Base-by-base conservation (phyloP, 2,329 filamentous ascomycete species). In the Trichoderma hamatum region DNA sequence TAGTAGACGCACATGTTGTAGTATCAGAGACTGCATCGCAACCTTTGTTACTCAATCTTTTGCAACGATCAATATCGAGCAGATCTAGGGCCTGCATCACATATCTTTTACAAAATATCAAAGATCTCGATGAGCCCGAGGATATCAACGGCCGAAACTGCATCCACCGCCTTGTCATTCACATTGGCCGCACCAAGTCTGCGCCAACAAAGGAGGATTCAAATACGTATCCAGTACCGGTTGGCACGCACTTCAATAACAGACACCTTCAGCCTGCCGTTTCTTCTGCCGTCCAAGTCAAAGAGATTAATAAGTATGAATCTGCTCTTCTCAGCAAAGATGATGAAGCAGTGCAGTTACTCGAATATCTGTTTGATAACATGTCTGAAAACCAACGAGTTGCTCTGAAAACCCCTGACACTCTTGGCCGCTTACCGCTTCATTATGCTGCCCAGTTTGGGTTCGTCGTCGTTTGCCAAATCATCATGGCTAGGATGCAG, bases 401-500 rank as follows among this genome's bases (percentile, higher is more conserved):
- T 14, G 90, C 91, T 0, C 82, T 98, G 13, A 83, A 86, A 61
- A 86, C 87, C 14, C 89, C 86, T 70, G 95, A 98, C 79, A 85
- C 89, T 0, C 92, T 95, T 70, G 94, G 93, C 3, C 91, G 95
- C 5, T 86, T 95, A 16, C 94, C 95, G 1, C 84, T 98, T 13
- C 95, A 98, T 78, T 97, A 97, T 77, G 94, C 94, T 3, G 95
- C 96, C 0, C 94, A 98, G 77, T 97, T 96, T 76, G 96, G 96
- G 2, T 94, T 97, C 74, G 92, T 96, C 3, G 88, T 93, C n/a
- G 90, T 97, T 11, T 97, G 93, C 76, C 87, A 97, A 76, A 85
- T 94, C 28, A 87, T 98, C 73, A 94, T 97, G 82, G 89, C 90
- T 72, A 90, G 91, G 75, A 94, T 99, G 89, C 92, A 95, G 77